Conservation (phyloP, 352 stramenopile species). For the Elongisporangium prolatum region DNA sequence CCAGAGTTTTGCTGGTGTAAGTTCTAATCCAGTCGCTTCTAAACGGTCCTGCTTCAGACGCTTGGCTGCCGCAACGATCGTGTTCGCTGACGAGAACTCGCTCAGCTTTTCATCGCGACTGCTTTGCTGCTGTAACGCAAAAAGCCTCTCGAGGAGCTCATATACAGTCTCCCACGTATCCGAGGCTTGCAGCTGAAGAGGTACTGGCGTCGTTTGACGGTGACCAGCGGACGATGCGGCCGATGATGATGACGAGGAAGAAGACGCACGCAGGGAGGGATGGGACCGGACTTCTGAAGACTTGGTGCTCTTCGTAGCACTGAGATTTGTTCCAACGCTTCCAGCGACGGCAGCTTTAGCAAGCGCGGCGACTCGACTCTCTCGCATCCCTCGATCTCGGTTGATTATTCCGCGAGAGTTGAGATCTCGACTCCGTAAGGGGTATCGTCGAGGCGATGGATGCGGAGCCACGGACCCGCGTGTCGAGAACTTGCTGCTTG, state of each 20-base stretch:
- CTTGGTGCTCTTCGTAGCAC: not conserved
- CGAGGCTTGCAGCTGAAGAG: not conserved
- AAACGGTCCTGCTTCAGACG: slow-evolving; percentile 58
- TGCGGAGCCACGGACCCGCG: not conserved
- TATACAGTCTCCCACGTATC: slow-evolving; percentile 46
- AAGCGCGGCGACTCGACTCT: not conserved
- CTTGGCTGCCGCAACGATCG: slow-evolving; percentile 55
- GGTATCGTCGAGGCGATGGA: slow-evolving; percentile 16
- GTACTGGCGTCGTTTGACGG: not conserved
- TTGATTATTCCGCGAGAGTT: slow-evolving; percentile 13
- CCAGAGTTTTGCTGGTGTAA: slow-evolving; percentile 82
- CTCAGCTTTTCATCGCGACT: slow-evolving; percentile 31
- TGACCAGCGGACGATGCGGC: not conserved
- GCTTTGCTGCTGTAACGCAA: slow-evolving; percentile 57
- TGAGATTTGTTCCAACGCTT: not conserved
- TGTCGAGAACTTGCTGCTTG: not conserved
- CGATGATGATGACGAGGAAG: not conserved
- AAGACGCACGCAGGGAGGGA: not conserved
- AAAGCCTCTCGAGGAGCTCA: slow-evolving; percentile 57
- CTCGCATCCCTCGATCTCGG: not conserved
- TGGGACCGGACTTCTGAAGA: not conserved
- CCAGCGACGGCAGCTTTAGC: not conserved
- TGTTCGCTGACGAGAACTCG: slow-evolving; percentile 51
- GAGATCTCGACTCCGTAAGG: slow-evolving; percentile 28
- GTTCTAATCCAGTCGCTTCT: slow-evolving; percentile 22